Conservation (phyloP, 257 asterid genomes). For the Solanum etuberosum region DNA sequence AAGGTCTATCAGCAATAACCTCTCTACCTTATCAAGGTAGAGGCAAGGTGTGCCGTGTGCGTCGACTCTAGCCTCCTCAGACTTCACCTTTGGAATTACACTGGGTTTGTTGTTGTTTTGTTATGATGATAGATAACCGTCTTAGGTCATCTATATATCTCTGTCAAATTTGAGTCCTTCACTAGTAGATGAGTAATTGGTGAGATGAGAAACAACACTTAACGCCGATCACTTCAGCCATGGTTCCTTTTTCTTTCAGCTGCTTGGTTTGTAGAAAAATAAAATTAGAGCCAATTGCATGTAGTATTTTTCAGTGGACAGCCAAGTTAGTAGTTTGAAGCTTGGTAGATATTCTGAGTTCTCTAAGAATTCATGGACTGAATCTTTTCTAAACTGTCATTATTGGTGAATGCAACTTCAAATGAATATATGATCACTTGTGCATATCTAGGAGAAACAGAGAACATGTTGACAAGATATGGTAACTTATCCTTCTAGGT, state of each 20-base stretch:
- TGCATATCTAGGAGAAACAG: background rate
- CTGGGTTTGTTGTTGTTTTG: background rate
- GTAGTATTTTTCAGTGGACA: background rate
- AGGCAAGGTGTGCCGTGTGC: background rate
- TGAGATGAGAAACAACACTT: background rate
- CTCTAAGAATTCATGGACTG: background rate
- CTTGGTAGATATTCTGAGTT: background rate
- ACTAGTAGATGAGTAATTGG: background rate
- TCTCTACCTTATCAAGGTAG: background rate
- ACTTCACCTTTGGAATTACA: background rate
- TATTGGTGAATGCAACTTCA: background rate
- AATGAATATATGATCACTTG: background rate
- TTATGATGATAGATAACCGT: background rate
- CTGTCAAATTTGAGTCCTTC: background rate
- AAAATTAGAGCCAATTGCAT: background rate
- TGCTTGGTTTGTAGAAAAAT: background rate
- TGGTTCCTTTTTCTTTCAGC: background rate
- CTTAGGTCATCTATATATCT: background rate
- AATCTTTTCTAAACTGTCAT: background rate
- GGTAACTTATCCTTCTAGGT: background rate
- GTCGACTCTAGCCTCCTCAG: background rate
- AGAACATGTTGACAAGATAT: background rate
- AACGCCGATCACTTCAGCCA: background rate
- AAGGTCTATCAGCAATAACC: background rate
- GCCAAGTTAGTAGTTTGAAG: background rate